Base-by-base conservation (phyloP, 345 rosid genomes). In the Conringia planisiliqua region DNA sequence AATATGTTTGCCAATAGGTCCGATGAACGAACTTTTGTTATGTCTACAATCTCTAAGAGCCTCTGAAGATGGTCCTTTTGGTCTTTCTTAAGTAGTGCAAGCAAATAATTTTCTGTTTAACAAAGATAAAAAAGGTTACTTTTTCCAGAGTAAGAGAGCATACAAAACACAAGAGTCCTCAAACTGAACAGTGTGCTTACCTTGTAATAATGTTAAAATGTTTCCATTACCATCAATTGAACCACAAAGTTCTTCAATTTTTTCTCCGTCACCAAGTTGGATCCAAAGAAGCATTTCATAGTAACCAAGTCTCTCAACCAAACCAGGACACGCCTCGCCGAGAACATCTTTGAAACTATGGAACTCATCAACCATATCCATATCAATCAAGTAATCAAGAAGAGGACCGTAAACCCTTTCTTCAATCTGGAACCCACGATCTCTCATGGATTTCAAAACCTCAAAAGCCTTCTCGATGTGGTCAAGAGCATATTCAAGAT, bases 211-310 rank as follows among this genome's bases (percentile, higher is more conserved):
- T 32, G 80, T 62, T 66, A 65, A 70, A 17, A 60, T 78, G 56
- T 68, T 75, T 48, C 44, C 78, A 30, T 69, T 56, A 65, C 59
- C 72, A 71, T 69, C 75, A 62, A 84, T 77, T 40, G 33, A 57
- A 56, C 62, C 51, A 35, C 88, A 87, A 50, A 95, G 84, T 65
- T 89, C 83, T 43, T 46, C 82, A 74, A 95, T 82, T 83, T 83
- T 90, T 78, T 82, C 78, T 69, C 79, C 82, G 27, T 88, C 70
- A 18, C 83, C 66, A 50, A 74, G 82, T 74, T 82, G 81, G 57
- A 84, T 72, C 81, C 80, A 87, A 33, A 92, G 82, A 78, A 86
- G 82, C 93, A 95, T 92, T 85, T 95, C 97, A 72, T 92, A 92
- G 83, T 86, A 92, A 30, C 96, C 93, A 36, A 92, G 67, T 78